Percentiles rank a stretch among this genome's conserved stretches.
Evolutionary conservation across 2,329 filamentous ascomycete species (phyloP).

Genomic region (Aspergillus hiratsukae): DNA sequence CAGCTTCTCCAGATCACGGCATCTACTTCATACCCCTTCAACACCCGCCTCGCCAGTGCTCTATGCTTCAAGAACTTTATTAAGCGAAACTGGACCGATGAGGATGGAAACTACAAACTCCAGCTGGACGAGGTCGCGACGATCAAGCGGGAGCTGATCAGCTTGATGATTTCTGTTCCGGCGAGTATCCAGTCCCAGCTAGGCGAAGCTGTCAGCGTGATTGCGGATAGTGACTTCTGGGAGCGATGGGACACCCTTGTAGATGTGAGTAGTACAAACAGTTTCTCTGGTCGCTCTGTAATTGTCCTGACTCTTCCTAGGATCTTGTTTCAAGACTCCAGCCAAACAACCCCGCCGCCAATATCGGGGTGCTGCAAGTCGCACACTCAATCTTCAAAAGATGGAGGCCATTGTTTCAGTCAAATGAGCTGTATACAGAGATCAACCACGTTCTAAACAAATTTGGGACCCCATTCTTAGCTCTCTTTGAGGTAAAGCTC

Average conservation of each 20-base stretch:
- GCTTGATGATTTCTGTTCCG: conserved; percentile 91
- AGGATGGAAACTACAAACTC: conserved; percentile 90
- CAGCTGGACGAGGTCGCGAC: conserved; percentile 74
- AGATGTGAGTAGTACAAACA: conserved; percentile 51
- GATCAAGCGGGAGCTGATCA: conserved; percentile 93
- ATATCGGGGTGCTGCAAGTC: conserved; percentile 92
- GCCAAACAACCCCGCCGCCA: conserved; percentile 73
- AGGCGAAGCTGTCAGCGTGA: conserved; percentile 93
- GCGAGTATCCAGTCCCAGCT: conserved; percentile 85
- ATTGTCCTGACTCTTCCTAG: conserved; percentile 33
- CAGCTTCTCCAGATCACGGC: conserved; percentile 86
- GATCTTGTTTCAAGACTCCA: conserved; percentile 88
- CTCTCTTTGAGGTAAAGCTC: conserved; percentile 64
- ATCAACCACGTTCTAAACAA: conserved; percentile 90
- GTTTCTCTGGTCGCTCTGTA: neutral
- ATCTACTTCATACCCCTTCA: conserved; percentile 64
- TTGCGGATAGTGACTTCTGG: conserved; percentile 98
- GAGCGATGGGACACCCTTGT: conserved; percentile 94
- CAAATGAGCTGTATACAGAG: conserved; percentile 87
- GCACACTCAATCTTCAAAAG: conserved; percentile 97
- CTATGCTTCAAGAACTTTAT: conserved; percentile 99
- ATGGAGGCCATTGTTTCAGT: conserved; percentile 91
- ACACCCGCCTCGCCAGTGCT: conserved; percentile 79
- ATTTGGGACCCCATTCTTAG: conserved; percentile 79
- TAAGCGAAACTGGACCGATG: conserved; percentile 89